Evolutionary conservation across 257 asterid species (phyloP).

Genomic region (Galeopsis tetrahit): DNA sequence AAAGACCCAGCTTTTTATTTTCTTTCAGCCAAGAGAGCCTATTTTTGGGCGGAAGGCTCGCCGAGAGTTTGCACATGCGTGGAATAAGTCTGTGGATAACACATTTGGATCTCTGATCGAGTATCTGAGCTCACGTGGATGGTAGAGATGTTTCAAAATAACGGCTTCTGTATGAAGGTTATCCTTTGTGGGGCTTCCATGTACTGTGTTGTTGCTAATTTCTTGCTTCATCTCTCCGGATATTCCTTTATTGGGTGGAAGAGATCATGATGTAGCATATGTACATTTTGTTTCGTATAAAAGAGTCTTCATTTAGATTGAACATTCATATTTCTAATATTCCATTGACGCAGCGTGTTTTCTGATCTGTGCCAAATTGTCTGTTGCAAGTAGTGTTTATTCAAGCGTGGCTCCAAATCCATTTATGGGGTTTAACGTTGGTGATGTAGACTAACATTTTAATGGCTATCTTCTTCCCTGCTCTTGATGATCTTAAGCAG

Average conservation of each 20-base stretch:
- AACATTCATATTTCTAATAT: background rate
- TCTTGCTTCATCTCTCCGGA: conserved; percentile 11
- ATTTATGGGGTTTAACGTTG: background rate
- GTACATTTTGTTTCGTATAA: conserved; percentile 4
- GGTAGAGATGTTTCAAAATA: conserved; percentile 41
- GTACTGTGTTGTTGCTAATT: conserved; percentile 6
- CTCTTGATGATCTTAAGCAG: background rate
- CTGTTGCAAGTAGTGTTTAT: background rate
- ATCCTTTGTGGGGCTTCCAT: conserved; percentile 20
- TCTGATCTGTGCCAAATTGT: background rate
- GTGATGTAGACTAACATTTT: background rate
- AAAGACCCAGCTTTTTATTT: too few species aligned
- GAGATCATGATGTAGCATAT: conserved; percentile 32
- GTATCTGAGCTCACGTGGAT: conserved; percentile 62
- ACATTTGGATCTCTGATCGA: conserved; percentile 49
- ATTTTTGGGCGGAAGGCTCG: conserved; percentile 49
- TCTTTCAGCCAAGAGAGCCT: conserved; percentile 49
- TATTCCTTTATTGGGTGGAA: background rate
- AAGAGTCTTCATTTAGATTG: background rate
- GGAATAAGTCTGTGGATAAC: conserved; percentile 63
- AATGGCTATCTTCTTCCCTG: background rate
- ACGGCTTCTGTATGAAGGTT: conserved; percentile 15
- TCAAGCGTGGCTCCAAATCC: background rate
- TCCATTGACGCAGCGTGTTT: background rate
- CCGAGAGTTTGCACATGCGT: conserved; percentile 50